Evolutionary conservation across 1,284 basidiomycete species (phyloP).

Genomic region (Phylloporus sp.): DNA sequence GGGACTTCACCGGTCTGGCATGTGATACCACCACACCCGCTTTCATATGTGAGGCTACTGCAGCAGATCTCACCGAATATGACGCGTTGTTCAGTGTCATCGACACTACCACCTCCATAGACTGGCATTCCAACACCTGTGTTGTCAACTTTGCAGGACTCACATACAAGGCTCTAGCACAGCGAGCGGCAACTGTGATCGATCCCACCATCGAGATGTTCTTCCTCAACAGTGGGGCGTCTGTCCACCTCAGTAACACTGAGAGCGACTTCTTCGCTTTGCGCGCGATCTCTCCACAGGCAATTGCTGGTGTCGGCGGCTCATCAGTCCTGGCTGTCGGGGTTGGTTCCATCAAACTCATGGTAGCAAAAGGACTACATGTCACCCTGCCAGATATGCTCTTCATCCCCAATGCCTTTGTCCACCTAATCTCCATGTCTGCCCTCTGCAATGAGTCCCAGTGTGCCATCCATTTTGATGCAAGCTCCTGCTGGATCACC

Average conservation of each 20-base stretch:
- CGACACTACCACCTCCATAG: too few relatives aligned
- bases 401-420: background rate
- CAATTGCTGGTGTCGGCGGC: background rate
- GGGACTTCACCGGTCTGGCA: background rate
- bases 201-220: background rate
- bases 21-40: background rate
- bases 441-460: background rate
- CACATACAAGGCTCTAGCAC: background rate
- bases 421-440: background rate
- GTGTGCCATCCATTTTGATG: background rate
- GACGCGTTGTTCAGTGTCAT: too few relatives aligned
- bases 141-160: background rate
- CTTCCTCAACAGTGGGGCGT: background rate
- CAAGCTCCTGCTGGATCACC: background rate
- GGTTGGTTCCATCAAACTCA: background rate
- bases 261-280: background rate
- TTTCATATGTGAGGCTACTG: too few relatives aligned
- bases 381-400: background rate
- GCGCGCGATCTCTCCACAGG: background rate
- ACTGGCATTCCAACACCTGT: too few relatives aligned
- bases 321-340: background rate
- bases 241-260: background rate
- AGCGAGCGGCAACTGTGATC: background rate
- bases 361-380: background rate
- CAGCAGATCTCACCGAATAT: too few relatives aligned